These are phyloP conservation scores for Gaeumannomyces tritici DNA, from an alignment of 2,329 filamentous ascomycete species.

Conservation along the genomic window DNA sequence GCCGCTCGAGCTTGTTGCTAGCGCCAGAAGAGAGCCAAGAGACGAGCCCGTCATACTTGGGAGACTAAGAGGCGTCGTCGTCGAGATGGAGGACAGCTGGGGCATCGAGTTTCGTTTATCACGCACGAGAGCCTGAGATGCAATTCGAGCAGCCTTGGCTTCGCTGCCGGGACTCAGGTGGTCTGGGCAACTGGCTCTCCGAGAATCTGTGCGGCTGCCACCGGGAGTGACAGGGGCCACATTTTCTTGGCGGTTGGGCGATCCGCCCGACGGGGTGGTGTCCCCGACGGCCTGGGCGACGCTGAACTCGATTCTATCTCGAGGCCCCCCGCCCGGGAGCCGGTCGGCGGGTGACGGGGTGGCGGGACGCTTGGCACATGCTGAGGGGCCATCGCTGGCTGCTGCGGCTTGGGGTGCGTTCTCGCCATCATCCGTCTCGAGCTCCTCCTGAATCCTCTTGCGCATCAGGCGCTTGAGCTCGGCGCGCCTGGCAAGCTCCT, in stretches of 20 bases:
- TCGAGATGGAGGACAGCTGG: constrained; percentile 9
- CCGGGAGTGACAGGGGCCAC: too few relatives aligned
- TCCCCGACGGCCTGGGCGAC: constrained; percentile 14
- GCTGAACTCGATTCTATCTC: constrained; percentile 39
- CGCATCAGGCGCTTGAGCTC: constrained; percentile 46
- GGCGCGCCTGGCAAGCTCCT: constrained; percentile 43
- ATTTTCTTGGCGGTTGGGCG: not conserved
- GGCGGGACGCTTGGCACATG: constrained; percentile 11
- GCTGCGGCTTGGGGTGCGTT: constrained; percentile 15
- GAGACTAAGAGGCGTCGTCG: constrained; percentile 7
- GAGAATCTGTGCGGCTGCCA: not conserved
- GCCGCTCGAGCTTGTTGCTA: not conserved
- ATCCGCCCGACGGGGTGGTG: not conserved
- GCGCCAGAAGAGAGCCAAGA: constrained; percentile 11
- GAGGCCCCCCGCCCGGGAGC: constrained; percentile 29
- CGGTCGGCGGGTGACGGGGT: constrained; percentile 13
- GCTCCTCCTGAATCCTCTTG: constrained; percentile 47
- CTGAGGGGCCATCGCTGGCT: constrained; percentile 15
- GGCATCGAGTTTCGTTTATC: constrained; percentile 10
- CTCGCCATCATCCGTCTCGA: constrained; percentile 34
- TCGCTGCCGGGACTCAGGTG: not conserved
- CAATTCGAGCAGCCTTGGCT: not conserved
- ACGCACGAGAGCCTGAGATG: constrained; percentile 2
- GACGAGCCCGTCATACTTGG: constrained; percentile 8
- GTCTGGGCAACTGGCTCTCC: constrained; percentile 9